Conservation (phyloP, 176 grass and related monocot genomes). For the Dendrocalamus sinicus region DNA sequence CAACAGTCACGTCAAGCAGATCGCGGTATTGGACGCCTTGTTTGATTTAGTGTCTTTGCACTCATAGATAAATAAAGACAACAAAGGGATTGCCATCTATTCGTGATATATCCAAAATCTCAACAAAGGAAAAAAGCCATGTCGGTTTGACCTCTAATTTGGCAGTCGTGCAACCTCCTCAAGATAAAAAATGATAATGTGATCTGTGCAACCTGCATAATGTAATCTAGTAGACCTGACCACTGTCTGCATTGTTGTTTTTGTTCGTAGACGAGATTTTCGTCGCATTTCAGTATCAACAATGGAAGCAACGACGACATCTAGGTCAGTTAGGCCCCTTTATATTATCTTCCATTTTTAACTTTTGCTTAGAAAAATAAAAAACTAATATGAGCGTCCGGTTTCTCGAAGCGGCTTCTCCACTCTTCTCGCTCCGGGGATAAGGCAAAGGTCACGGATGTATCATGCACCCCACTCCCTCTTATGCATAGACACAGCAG, state of each 20-base stretch:
- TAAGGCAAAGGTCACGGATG: too few relatives aligned
- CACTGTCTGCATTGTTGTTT: neutral
- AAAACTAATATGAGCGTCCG: too few relatives aligned
- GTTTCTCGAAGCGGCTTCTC: too few relatives aligned
- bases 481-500: too few relatives aligned
- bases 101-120: conserved; percentile 25
- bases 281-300: conserved; percentile 3
- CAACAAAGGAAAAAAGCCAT: conserved; percentile 31
- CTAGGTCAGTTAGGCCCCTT: neutral
- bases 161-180: neutral
- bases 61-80: neutral
- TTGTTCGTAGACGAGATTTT: neutral
- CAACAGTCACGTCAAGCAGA: conserved; percentile 45
- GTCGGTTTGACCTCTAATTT: conserved; percentile 49
- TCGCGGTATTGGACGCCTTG: conserved; percentile 22
- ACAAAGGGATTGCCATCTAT: neutral
- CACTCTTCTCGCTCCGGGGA: too few relatives aligned
- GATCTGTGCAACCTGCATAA: neutral
- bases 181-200: neutral
- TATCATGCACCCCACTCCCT: too few relatives aligned
- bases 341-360: too few relatives aligned
- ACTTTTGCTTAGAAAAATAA: too few relatives aligned
- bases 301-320: neutral
- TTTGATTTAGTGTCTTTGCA: neutral
- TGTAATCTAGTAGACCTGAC: conserved; percentile 17